Evolutionary conservation across 2,329 filamentous ascomycete genomes (phyloP).

Genomic region (Septoria linicola): DNA sequence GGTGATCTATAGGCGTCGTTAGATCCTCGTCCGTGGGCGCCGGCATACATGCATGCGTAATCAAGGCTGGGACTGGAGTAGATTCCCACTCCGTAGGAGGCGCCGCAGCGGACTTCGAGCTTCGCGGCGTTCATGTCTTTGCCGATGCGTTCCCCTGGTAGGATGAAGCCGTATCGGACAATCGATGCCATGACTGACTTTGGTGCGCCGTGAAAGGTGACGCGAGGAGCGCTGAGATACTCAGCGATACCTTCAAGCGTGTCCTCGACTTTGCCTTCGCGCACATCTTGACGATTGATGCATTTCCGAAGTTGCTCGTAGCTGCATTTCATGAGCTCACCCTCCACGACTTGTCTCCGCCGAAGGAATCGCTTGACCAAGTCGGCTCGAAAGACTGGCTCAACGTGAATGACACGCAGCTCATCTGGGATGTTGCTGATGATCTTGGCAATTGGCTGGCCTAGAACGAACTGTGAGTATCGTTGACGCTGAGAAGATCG

Average conservation of each 20-base stretch:
- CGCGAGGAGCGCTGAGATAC: constrained; percentile 38
- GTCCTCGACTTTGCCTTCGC: background rate
- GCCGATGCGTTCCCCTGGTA: constrained; percentile 39
- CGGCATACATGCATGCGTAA: constrained; percentile 43
- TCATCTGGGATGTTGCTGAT: constrained; percentile 2
- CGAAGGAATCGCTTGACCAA: constrained; percentile 15
- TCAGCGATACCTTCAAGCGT: constrained; percentile 39
- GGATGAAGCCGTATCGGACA: constrained; percentile 47
- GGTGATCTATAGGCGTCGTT: constrained; percentile 17
- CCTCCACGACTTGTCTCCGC: constrained; percentile 7
- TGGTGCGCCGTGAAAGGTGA: constrained; percentile 42
- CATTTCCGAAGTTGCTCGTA: constrained; percentile 1
- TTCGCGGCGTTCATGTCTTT: constrained; percentile 22
- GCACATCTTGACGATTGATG: background rate
- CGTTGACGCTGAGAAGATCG: constrained; percentile 15
- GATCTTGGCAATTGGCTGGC: constrained; percentile 16
- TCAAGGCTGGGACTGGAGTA: constrained; percentile 46
- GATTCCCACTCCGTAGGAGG: constrained; percentile 45
- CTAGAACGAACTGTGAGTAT: constrained; percentile 22
- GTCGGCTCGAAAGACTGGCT: constrained; percentile 23
- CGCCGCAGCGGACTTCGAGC: constrained; percentile 39
- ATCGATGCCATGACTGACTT: constrained; percentile 42
- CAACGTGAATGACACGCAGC: constrained; percentile 21
- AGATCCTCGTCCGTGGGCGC: background rate
- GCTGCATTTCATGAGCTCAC: background rate